A percentile compares a stretch with the other conserved stretches of the same genome.
phyloP scores from a whole-genome alignment of 805 yeast species.

The Priceomyces haplophilus region DNA sequence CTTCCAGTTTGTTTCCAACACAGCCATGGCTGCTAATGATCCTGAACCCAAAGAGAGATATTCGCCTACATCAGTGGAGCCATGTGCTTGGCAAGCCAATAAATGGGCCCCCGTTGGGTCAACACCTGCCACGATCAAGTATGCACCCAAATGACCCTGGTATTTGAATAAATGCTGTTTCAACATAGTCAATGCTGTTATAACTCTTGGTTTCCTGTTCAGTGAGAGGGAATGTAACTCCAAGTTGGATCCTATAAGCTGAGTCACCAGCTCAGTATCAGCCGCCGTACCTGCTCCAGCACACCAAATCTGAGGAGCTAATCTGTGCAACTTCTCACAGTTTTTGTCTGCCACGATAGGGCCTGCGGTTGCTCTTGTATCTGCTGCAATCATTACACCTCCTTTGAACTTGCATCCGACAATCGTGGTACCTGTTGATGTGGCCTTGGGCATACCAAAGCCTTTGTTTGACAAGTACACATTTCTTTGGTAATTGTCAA shows the following conservation, averaged over 20 bases:
- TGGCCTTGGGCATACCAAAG: conserved; percentile 76
- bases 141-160: conserved; percentile 97
- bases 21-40: conserved; percentile 97
- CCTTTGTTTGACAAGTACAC: conserved; percentile 69
- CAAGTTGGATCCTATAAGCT: conserved; percentile 82
- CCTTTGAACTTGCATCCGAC: conserved; percentile 92
- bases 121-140: conserved; percentile 94
- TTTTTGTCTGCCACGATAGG: conserved; percentile 96
- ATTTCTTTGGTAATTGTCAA: conserved; percentile 93
- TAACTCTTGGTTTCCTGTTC: conserved; percentile 86
- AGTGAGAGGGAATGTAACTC: conserved; percentile 86
- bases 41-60: conserved; percentile 95
- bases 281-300: conserved; percentile 99
- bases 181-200: conserved; percentile 85
- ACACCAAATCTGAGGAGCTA: conserved; percentile 94
- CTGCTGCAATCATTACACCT: conserved; percentile 98
- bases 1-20: conserved; percentile 84
- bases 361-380: conserved; percentile 97
- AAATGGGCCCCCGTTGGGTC: conserved; percentile 96
- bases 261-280: conserved; percentile 97
- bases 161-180: conserved; percentile 95
- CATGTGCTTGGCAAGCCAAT: conserved; percentile 94
- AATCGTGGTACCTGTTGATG: conserved; percentile 99
- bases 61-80: conserved; percentile 93
- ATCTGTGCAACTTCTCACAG: conserved; percentile 89